Conservation (phyloP, 208 protist genomes). For the Paratrypanosoma confusum region DNA sequence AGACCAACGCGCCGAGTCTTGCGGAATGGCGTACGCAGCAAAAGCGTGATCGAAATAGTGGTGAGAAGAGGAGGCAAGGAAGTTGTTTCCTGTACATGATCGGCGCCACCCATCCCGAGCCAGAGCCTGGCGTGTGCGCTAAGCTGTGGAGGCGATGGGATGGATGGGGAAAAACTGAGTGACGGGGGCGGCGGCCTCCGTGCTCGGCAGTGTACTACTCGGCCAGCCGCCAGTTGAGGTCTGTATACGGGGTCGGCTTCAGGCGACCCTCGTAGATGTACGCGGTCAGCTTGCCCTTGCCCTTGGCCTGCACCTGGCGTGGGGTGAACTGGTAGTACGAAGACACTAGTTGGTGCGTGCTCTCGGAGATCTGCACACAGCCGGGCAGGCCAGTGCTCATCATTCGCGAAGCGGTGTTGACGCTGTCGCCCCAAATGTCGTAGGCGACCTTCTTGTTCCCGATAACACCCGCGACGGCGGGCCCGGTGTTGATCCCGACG, state of each 20-base stretch:
- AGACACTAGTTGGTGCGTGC: slow-evolving; percentile 15
- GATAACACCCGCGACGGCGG: slow-evolving; percentile 31
- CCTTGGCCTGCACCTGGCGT: slow-evolving; percentile 23
- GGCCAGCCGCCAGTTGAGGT: slow-evolving; percentile 15
- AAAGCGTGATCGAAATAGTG: no score
- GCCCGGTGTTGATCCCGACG: slow-evolving; percentile 26
- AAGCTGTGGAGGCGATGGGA: no score
- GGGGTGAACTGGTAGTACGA: slow-evolving; percentile 23
- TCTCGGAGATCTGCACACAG: slow-evolving; percentile 23
- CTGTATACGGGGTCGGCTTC: slow-evolving; percentile 8
- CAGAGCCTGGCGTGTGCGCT: no score
- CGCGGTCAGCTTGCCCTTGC: slow-evolving; percentile 23
- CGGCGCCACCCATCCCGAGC: no score
- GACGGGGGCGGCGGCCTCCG: no score
- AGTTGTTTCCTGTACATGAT: no score
- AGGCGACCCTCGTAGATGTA: slow-evolving; percentile 21
- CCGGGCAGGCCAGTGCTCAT: slow-evolving; percentile 20
- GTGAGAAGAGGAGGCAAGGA: no score
- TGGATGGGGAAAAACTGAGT: no score
- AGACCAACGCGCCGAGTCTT: no score
- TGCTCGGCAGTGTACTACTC: no score
- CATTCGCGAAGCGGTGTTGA: slow-evolving; percentile 35
- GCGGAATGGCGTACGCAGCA: no score
- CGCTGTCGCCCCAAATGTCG: slow-evolving; percentile 36
- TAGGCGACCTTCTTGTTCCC: slow-evolving; percentile 43